Conservation (phyloP, 2,329 filamentous ascomycete species). For the Lasiodiplodia sp. region DNA sequence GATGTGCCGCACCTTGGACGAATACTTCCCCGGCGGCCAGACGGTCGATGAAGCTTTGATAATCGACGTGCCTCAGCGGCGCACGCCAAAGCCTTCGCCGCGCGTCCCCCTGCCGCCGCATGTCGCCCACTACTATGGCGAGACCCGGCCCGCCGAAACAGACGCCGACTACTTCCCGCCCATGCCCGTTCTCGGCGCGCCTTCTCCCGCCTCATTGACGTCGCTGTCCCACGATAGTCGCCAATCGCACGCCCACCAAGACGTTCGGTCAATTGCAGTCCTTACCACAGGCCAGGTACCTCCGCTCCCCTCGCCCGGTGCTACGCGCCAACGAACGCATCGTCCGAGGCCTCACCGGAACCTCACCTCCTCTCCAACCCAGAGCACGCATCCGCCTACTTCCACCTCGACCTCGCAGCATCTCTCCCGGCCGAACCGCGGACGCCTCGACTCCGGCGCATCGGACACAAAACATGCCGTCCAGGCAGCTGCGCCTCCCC, state of each 20-base stretch:
- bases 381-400: slow-evolving; percentile 56
- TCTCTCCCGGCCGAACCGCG: slow-evolving; percentile 41
- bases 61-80: slow-evolving; percentile 81
- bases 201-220: slow-evolving; percentile 49
- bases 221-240: slow-evolving; percentile 46
- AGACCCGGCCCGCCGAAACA: slow-evolving; percentile 70
- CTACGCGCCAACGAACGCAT: slow-evolving; percentile 64
- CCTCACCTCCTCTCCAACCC: slow-evolving; percentile 82
- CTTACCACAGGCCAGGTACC: slow-evolving; percentile 82
- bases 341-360: slow-evolving; percentile 71
- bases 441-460: slow-evolving; percentile 49
- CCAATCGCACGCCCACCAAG: slow-evolving; percentile 52
- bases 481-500: slow-evolving; percentile 57
- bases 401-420: slow-evolving; percentile 45
- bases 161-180: slow-evolving; percentile 86
- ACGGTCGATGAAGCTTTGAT: slow-evolving; percentile 86
- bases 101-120: slow-evolving; percentile 52
- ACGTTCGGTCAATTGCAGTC: slow-evolving; percentile 76
- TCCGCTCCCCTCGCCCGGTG: slow-evolving; percentile 82
- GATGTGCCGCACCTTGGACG: slow-evolving; percentile 78
- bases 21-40: slow-evolving; percentile 86
- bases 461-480: slow-evolving; percentile 52
- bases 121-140: slow-evolving; percentile 62
- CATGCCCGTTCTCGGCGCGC: slow-evolving; percentile 54
- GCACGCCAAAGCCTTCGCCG: slow-evolving; percentile 83